Conservation (phyloP, 805 yeast species). For the Jamesozyma spencerorum region DNA sequence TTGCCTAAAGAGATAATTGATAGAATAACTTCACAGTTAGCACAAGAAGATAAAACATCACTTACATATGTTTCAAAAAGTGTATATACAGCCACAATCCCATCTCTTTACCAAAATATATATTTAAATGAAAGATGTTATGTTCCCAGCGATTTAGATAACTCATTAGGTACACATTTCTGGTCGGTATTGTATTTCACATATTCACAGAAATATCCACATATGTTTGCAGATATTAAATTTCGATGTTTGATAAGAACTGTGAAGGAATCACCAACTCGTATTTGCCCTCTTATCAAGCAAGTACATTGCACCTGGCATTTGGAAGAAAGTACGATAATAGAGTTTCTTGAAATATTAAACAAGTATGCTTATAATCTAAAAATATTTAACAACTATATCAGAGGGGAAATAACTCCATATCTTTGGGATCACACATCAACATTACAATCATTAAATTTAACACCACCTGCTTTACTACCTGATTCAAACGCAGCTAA, state of each 20-base stretch:
- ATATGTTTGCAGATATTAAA: conserved; percentile 9
- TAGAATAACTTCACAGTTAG: conserved; percentile 8
- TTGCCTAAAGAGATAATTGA: conserved; percentile 19
- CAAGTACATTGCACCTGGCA: conserved; percentile 28
- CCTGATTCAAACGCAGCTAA: conserved; percentile 15
- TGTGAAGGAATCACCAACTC: conserved; percentile 10
- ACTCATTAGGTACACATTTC: conserved; percentile 15
- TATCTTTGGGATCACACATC: conserved; percentile 10
- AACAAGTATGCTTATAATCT: conserved; percentile 13
- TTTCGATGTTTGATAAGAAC: conserved; percentile 18
- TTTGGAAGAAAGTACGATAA: conserved; percentile 12
- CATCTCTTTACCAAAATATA: conserved; percentile 18
- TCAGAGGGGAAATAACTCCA: conserved; percentile 13
- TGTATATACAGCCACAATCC: conserved; percentile 9
- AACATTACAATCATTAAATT: conserved; percentile 15
- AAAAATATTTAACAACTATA: conserved; percentile 18
- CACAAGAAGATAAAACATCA: conserved; percentile 23
- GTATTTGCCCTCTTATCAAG: conserved; percentile 17
- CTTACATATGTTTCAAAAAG: conserved; percentile 19
- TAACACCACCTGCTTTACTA: conserved; percentile 20
- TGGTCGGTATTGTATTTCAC: conserved; percentile 24
- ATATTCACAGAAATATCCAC: conserved; percentile 2
- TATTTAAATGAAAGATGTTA: conserved; percentile 22
- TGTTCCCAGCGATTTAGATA: conserved; percentile 20
- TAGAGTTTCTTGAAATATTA: conserved; percentile 12